Percentiles rank a stretch among this genome's conserved stretches.
Conservation (phyloP, 1,284 basidiomycete species). For the Fomitiporia mediterranea region DNA sequence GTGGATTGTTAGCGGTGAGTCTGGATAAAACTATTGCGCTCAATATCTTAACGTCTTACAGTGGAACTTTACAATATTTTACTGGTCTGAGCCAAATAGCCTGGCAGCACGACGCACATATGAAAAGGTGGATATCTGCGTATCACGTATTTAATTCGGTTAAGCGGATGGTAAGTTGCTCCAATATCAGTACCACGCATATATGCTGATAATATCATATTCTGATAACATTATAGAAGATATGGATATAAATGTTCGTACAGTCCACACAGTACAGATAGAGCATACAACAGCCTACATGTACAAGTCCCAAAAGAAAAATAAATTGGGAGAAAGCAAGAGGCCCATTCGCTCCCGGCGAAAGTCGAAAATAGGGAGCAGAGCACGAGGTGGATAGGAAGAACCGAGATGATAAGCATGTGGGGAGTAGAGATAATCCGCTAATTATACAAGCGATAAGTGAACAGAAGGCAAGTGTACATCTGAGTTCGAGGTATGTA, state of each 20-base stretch:
- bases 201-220: too few species aligned
- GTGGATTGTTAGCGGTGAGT: too few species aligned
- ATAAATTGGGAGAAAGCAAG: neutral
- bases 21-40: too few species aligned
- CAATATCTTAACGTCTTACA: too few species aligned
- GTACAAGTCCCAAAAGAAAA: neutral
- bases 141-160: too few species aligned
- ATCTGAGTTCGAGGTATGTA: neutral
- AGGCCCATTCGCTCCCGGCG: neutral
- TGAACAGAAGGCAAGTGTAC: neutral
- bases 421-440: too few species aligned
- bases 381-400: neutral
- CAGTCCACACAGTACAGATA: neutral
- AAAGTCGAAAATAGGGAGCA: neutral
- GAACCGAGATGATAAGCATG: neutral
- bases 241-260: neutral
- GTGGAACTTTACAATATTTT: too few species aligned
- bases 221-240: neutral
- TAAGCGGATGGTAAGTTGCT: too few species aligned
- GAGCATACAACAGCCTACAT: constrained; percentile 2
- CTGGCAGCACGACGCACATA: too few species aligned
- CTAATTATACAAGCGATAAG: neutral
- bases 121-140: too few species aligned
- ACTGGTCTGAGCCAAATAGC: too few species aligned
- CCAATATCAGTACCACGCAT: too few species aligned